These are phyloP conservation scores for Dioszegia aurantiaca DNA, from an alignment of 768 basidiomycete species.

Conservation along the genomic window DNA sequence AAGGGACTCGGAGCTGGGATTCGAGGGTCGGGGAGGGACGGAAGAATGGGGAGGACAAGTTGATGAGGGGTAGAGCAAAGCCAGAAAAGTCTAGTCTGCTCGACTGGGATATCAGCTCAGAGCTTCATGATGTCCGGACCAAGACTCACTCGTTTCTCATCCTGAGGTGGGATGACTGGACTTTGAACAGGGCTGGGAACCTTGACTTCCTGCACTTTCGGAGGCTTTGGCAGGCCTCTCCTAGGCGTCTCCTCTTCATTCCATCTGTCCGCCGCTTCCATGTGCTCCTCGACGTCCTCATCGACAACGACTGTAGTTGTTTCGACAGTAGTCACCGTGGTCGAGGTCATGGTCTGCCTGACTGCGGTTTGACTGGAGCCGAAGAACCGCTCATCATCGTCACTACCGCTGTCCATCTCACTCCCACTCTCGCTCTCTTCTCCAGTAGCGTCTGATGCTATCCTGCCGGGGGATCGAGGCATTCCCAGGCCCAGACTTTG, in stretches of 20 bases:
- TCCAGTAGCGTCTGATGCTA: slow-evolving; percentile 4
- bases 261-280: not conserved
- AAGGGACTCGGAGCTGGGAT: slow-evolving; percentile 16
- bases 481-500: slow-evolving; percentile 48
- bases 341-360: not conserved
- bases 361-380: not conserved
- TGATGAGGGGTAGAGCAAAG: slow-evolving; percentile 46
- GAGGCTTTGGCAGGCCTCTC: slow-evolving; percentile 41
- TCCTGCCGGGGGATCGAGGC: slow-evolving; percentile 33
- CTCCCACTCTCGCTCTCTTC: slow-evolving; percentile 17
- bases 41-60: slow-evolving; percentile 45
- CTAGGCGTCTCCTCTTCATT: not conserved
- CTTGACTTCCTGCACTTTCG: slow-evolving; percentile 35
- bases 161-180: slow-evolving; percentile 16
- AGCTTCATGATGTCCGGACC: too few species aligned
- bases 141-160: slow-evolving; percentile 34
- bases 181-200: slow-evolving; percentile 46
- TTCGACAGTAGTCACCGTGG: not conserved
- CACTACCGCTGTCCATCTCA: slow-evolving; percentile 16
- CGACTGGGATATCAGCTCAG: slow-evolving; percentile 25
- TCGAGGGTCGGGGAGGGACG: slow-evolving; percentile 25
- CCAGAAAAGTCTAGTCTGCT: slow-evolving; percentile 36
- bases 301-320: not conserved
- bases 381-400: slow-evolving; percentile 17
- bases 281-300: not conserved